A percentile compares a stretch with the other conserved stretches of the same genome.
These are phyloP conservation scores for Potentilla sterilis DNA, from an alignment of 306 rosid genomes.

Conservation along the genomic window DNA sequence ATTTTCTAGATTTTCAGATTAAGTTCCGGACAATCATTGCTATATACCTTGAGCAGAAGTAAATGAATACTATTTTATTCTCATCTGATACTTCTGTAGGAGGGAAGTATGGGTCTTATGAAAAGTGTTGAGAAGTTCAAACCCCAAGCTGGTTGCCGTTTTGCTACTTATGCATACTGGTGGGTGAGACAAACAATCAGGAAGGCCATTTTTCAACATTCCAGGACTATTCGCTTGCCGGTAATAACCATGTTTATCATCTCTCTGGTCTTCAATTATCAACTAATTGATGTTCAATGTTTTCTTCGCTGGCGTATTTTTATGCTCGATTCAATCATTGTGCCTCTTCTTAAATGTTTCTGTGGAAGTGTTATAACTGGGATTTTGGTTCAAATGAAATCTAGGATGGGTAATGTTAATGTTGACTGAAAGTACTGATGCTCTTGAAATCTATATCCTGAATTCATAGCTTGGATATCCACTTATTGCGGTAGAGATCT, in stretches of 20 bases:
- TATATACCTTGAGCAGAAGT: conserved; percentile 9
- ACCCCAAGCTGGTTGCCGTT: conserved; percentile 84
- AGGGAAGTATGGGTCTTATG: conserved; percentile 89
- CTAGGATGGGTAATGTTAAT: neutral
- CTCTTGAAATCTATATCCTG: neutral
- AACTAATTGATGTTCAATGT: neutral
- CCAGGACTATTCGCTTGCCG: conserved; percentile 83
- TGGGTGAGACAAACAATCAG: conserved; percentile 77
- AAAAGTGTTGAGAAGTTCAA: conserved; percentile 79
- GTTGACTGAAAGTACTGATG: neutral
- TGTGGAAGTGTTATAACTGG: neutral
- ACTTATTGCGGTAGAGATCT: neutral
- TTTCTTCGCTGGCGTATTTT: neutral
- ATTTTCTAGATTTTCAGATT: neutral
- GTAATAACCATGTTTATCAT: conserved; percentile 31
- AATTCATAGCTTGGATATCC: neutral
- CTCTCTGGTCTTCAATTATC: neutral
- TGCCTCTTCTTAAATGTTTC: neutral
- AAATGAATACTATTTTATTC: conserved; percentile 16
- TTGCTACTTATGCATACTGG: conserved; percentile 83
- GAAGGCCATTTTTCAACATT: conserved; percentile 72
- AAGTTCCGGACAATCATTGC: neutral
- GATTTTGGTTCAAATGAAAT: conserved; percentile 18
- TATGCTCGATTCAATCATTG: neutral
- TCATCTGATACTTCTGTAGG: conserved; percentile 45